A percentile compares a stretch with the other conserved stretches of the same genome.
These are phyloP conservation scores for Lophium mytilinum DNA, from an alignment of 495 filamentous ascomycete genomes.

Conservation along the genomic window DNA sequence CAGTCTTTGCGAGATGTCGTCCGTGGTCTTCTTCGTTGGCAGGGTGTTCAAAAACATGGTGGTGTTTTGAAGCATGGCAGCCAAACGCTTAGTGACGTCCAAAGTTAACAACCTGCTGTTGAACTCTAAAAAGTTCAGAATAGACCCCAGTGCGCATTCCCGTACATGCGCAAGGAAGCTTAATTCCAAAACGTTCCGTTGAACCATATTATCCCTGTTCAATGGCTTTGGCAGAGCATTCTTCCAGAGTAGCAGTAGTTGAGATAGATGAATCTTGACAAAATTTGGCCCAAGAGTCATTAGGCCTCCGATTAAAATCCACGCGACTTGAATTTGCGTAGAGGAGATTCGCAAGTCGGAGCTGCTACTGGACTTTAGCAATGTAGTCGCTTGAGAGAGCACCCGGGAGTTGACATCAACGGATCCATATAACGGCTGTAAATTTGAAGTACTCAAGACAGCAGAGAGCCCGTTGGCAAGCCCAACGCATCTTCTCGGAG, in stretches of 20 bases:
- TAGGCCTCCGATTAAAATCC: constrained; percentile 91
- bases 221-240: constrained; percentile 93
- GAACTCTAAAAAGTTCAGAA: constrained; percentile 87
- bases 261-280: constrained; percentile 95
- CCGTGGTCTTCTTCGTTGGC: constrained; percentile 75
- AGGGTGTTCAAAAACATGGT: constrained; percentile 77
- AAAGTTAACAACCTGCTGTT: constrained; percentile 86
- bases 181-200: constrained; percentile 74
- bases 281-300: constrained; percentile 98
- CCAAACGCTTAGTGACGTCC: constrained; percentile 89
- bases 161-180: constrained; percentile 91
- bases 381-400: constrained; percentile 78
- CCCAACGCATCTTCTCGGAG: constrained; percentile 76
- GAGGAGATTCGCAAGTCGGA: constrained; percentile 85
- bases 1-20: constrained; percentile 79
- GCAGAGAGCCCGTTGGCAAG: constrained; percentile 91
- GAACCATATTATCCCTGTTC: constrained; percentile 75
- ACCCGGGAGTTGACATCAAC: constrained; percentile 91
- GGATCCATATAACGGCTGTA: constrained; percentile 87
- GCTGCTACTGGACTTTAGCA: constrained; percentile 87
- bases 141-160: constrained; percentile 87
- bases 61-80: constrained; percentile 92
- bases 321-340: constrained; percentile 94
- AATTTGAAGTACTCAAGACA: constrained; percentile 77
- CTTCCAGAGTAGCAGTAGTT: constrained; percentile 94